A percentile compares a stretch with the other conserved stretches of the same genome.
phyloP scores from a whole-genome alignment of 163 green algal genomes.

The Chloromonas sp. region DNA sequence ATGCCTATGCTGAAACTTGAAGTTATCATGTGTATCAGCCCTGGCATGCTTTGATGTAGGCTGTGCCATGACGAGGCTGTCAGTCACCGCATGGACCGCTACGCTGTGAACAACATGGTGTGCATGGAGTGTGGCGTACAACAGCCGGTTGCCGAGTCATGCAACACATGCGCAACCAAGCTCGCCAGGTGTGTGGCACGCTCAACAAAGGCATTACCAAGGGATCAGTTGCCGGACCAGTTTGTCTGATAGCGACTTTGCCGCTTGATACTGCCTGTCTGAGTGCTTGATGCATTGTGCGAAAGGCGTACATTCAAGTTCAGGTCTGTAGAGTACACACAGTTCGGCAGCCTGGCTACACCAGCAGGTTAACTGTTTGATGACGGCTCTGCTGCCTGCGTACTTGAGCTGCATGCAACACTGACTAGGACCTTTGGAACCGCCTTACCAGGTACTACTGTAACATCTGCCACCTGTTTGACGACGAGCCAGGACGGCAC shows the following conservation, averaged over 20 bases:
- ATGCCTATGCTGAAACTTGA: too few species aligned
- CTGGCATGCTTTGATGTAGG: constrained; percentile 8
- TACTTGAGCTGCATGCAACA: too few species aligned
- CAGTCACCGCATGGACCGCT: constrained; percentile 86
- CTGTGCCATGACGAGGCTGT: constrained; percentile 84
- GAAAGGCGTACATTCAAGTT: too few species aligned
- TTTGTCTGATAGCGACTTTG: too few species aligned
- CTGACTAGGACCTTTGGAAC: constrained; percentile 57
- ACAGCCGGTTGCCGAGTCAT: constrained; percentile 68
- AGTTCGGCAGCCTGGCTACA: background rate
- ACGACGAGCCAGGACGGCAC: constrained; percentile 73
- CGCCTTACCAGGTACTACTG: constrained; percentile 93
- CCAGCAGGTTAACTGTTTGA: constrained; percentile 68
- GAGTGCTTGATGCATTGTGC: too few species aligned
- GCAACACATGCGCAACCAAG: constrained; percentile 1
- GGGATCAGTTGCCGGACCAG: background rate
- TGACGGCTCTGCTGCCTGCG: constrained; percentile 44
- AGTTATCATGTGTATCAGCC: too few species aligned
- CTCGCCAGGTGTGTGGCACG: constrained; percentile 52
- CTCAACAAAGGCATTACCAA: background rate
- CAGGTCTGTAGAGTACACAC: background rate
- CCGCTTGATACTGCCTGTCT: too few species aligned
- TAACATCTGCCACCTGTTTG: constrained; percentile 90
- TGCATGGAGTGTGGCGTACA: constrained; percentile 80
- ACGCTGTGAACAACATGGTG: constrained; percentile 74